Evolutionary conservation across 305 asterid genomes (phyloP).

Genomic region (Solanum chacoense): DNA sequence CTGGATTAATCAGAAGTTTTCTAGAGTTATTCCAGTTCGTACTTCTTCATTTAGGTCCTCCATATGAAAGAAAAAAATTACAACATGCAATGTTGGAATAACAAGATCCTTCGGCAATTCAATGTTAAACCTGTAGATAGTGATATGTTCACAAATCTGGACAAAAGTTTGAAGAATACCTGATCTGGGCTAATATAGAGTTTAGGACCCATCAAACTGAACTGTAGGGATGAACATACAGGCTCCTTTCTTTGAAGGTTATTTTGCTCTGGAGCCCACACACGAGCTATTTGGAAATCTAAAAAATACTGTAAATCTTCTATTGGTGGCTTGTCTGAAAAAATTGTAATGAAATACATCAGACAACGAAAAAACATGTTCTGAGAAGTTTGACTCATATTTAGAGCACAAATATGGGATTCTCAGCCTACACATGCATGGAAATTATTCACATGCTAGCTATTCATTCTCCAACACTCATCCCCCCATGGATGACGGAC

Average conservation of each 20-base stretch:
- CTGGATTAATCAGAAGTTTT: not conserved
- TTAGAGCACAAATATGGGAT: not conserved
- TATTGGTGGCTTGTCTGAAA: constrained; percentile 92
- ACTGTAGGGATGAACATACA: constrained; percentile 77
- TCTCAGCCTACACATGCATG: not conserved
- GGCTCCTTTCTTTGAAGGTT: constrained; percentile 86
- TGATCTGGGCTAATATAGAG: constrained; percentile 91
- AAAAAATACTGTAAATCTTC: constrained; percentile 97
- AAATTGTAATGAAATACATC: constrained; percentile 11
- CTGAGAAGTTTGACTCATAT: not conserved
- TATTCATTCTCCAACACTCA: not conserved
- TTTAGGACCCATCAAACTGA: constrained; percentile 98
- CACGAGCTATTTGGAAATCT: constrained; percentile 88
- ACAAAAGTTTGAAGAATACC: constrained; percentile 27
- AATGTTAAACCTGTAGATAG: not conserved
- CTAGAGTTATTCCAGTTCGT: not conserved
- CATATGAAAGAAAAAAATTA: not conserved
- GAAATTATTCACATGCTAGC: not conserved
- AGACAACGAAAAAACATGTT: not conserved
- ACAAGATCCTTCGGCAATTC: not conserved
- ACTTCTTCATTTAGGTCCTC: not conserved
- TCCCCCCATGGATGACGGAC: not conserved
- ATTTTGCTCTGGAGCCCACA: constrained; percentile 97
- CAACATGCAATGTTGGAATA: not conserved
- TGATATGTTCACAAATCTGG: not conserved